These are phyloP conservation scores for Aspergillus piperis DNA, from an alignment of 2,329 filamentous ascomycete genomes.

Conservation along the genomic window DNA sequence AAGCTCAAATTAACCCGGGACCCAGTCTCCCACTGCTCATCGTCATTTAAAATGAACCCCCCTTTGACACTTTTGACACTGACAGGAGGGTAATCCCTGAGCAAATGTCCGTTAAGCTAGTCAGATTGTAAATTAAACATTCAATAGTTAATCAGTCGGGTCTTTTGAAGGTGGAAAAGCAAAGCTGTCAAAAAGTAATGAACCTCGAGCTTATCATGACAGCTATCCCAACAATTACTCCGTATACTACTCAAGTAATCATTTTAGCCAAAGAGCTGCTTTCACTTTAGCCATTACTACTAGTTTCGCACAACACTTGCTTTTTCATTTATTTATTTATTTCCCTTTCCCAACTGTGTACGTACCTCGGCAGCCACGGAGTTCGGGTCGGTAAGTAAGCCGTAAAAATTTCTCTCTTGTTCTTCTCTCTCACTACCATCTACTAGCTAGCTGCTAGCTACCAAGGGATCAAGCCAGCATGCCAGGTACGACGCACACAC, in stretches of 20 bases:
- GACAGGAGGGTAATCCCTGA: conserved; percentile 1
- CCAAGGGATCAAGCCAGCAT: neutral
- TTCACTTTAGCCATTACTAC: neutral
- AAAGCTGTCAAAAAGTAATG: neutral
- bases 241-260: too few relatives aligned
- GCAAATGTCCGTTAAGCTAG: neutral
- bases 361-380: neutral
- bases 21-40: conserved; percentile 10
- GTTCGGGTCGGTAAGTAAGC: neutral
- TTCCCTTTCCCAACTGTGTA: neutral
- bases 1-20: conserved; percentile 13
- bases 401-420: neutral
- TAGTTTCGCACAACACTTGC: neutral
- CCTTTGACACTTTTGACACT: conserved; percentile 8
- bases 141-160: neutral
- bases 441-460: too few relatives aligned
- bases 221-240: neutral
- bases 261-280: neutral
- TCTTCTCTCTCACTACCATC: too few relatives aligned
- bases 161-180: neutral
- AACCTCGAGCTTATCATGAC: neutral
- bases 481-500: neutral
- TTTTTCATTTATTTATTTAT: too few relatives aligned
- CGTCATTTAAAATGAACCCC: conserved; percentile 7
- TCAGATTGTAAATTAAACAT: conserved; percentile 2